Conservation (phyloP, 805 yeast species). For the Suhomyces tanzawaensis region DNA sequence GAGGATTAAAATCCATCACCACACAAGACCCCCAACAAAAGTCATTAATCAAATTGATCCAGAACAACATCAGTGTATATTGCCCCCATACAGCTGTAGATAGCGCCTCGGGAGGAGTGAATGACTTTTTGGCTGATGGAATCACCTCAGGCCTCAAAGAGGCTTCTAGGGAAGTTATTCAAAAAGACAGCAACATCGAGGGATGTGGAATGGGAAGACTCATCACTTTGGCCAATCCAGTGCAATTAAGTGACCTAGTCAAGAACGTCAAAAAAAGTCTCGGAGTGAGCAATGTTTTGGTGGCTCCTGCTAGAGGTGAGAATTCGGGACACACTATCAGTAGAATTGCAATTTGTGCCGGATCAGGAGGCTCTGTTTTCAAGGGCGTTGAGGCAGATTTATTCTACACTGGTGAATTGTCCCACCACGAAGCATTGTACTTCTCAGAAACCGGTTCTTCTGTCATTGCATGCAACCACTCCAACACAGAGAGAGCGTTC, state of each 20-base stretch:
- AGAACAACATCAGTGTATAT: conserved; percentile 81
- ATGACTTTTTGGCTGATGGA: conserved; percentile 82
- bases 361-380: conserved; percentile 84
- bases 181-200: conserved; percentile 41
- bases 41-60: conserved; percentile 69
- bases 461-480: conserved; percentile 81
- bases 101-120: conserved; percentile 89
- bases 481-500: conserved; percentile 91
- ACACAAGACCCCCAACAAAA: conserved; percentile 72
- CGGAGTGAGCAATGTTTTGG: conserved; percentile 56
- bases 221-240: conserved; percentile 46
- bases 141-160: conserved; percentile 33
- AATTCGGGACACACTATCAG: conserved; percentile 35
- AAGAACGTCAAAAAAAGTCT: conserved; percentile 52
- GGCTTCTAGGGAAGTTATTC: conserved; percentile 35
- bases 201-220: conserved; percentile 83
- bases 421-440: conserved; percentile 86
- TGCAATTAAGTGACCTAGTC: conserved; percentile 46
- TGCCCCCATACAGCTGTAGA: conserved; percentile 97
- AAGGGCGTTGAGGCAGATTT: conserved; percentile 62
- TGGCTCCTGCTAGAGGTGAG: conserved; percentile 42
- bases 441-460: conserved; percentile 68
- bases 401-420: conserved; percentile 85
- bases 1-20: conserved; percentile 75
- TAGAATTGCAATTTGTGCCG: conserved; percentile 87